Base-by-base conservation (phyloP, 2,329 filamentous ascomycete genomes). In the Sporothrix pseudoabietina region DNA sequence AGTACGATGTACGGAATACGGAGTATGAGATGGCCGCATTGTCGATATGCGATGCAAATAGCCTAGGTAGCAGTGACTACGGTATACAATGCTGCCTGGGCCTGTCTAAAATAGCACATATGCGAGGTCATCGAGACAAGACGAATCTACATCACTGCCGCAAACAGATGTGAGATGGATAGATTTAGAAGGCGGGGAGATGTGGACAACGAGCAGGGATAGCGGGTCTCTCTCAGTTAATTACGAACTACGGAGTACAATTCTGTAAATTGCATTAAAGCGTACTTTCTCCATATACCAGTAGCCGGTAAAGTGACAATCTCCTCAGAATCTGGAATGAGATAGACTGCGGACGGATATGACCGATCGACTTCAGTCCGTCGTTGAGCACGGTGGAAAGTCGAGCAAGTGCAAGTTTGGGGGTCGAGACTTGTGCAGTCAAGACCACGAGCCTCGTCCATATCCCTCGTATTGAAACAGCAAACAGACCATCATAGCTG, bases 391-490 rank as follows among this genome's bases (percentile, higher is more conserved):
- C 61, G n/a, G 39, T 47, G n/a, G 4, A 47, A 7, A 6, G 39
- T 26, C n/a, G n/a, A n/a, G n/a, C n/a, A n/a, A n/a, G n/a, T n/a
- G 39, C 7, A n/a, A 16, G 55, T 19, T 16, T 47, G 14, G 4
- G 35, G 32, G 44, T 32, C n/a, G 22, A 26, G 39, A 1, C n/a
- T 19, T 22, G 39, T 47, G 61, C 14, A 49, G 16, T 39, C 61
- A 30, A 44, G 39, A 47, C 61, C 39, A 47, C 61, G 39, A 66
- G 22, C n/a, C 61, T 66, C 61, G 22, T 66, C 22, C 61, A 30
- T 41, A 39, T 61, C 39, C n/a, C 39, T 65, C 44, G 65, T 52
- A 16, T 52, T 52, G 44, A 35, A 68, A 68, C 65, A n/a, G 35
- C 52, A 54, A 32, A 39, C 61, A 30, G 22, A 30, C 22, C 57